Base-by-base conservation (phyloP, 2,329 filamentous ascomycete species). In the Coniella vitis region DNA sequence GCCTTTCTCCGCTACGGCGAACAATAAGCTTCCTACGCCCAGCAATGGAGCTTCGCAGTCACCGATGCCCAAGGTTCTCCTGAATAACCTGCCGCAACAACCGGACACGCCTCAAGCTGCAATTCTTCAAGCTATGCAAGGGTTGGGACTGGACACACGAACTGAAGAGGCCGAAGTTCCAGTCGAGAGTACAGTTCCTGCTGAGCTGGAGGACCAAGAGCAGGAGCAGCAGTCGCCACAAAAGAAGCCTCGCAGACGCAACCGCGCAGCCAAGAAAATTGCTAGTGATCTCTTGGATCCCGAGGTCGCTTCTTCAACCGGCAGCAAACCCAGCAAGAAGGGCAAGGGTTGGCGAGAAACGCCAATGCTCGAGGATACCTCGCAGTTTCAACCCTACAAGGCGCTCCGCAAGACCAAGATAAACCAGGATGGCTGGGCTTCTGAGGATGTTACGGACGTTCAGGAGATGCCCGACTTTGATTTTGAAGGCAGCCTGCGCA, bases 391-490 rank as follows among this genome's bases (percentile, higher is more conserved):
- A 59, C 80, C 80, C 0, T 84, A 78, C 57, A 69, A 73, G 38
- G 75, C 76, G 1, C 63, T 84, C 2, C 89, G 76, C 71, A 84
- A 64, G 64, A 76, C 66, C 63, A 73, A 70, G 52, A 69, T 64
- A 49, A 71, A 65, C 57, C 65, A 63, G 39, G 94, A 89, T 63
- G 91, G 89, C 3, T 97, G 91, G 90, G 90, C 88, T 4, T 96
- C 91, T 0, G 93, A 96, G 62, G 91, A 97, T 61, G 90, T 91
- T 19, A 96, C 89, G 0, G 93, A 97, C 62, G 87, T 93, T 19
- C 87, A 91, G 67, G 91, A 94, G 62, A 79, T 93, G 73, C 88
- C 87, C 10, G 93, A 97, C 53, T 97, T 97, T 59, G 91, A 97
- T 65, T 97, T 97, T 60, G 84, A 87, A 58, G 83, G 82, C 47